Evolutionary conservation across 441 rosid species (phyloP), one percentile per base, ranked within the genome.

Genomic region (Eutrema salsugineum): DNA sequence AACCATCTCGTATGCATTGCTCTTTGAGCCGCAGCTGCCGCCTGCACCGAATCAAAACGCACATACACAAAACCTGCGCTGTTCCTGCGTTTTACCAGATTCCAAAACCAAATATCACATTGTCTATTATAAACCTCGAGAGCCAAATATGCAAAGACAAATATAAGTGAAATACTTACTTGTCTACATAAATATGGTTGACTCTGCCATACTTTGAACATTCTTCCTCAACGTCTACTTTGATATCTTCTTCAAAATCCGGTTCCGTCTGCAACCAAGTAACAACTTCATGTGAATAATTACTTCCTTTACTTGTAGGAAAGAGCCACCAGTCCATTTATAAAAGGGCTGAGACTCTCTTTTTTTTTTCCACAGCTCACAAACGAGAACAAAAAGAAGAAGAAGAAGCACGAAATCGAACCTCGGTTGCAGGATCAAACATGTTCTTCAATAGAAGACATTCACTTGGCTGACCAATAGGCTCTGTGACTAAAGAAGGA

Each of bases 1-100:
- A 93, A 93, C 98, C 98, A 93, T 78, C 98, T 89, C 90, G 71
- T 71, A 76, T 93, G 98, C 98, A 93, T 89, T 8, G 93, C 88
- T 38, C 76, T 88, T 66, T 93, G 98, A 33, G 89, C 97, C 57
- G 76, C 78, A 3, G 79, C 83, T 4, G 97, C 87, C 1, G 84
- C 93, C 48, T 87, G 85, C 61, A 84, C 79, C 10, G 85, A 77
- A 19, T 87, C 93, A 71, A 89, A 89, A 33, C 85, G 84, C 63
- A 93, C 78, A 73, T 89, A 88, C 35, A 93, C 97, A 51, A 55
- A 74, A 46, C 98, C 97, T 0, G 88, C 78, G 60, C 93, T 93
- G 67, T 88, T 84, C 70, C 98, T 93, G 88, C 58, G 55, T 46
- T 63, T 57, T 43, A 55, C 46, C 56, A 60, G 22, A 8, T 51